Base-by-base conservation (phyloP, 257 asterid species). In the Gentiana macrophylla region DNA sequence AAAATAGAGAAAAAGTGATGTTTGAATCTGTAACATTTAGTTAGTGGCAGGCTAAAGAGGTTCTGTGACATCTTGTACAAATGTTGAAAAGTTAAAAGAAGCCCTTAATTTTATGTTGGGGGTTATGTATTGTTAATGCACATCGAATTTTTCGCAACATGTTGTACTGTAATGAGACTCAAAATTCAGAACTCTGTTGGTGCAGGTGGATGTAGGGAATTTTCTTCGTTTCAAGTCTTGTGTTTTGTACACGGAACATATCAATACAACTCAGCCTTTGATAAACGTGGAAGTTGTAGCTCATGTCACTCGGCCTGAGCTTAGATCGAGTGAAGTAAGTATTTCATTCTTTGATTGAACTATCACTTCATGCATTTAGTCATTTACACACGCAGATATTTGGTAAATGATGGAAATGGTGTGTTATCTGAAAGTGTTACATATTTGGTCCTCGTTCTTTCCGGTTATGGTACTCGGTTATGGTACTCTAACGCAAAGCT, bases 121-220 rank as follows among this genome's bases (percentile, higher is more conserved):
- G 24, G 24, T 24, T 24, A 24, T 24, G 24, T 24, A 24, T 24
- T 24, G 53, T 36, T 53, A 9, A 53, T 13, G 58, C 24, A 24
- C 24, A 24, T 24, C 24, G 24, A 24, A 24, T 24, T 24, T 24
- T 24, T 24, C 24, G 24, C 24, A 24, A 24, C 24, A 24, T 24
- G 24, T 24, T 24, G 24, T 24, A 24, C 24, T 24, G 1, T 24
- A 24, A 24, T 24, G 24, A 33, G 10, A 48, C 9, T 60, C 37
- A 12, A 52, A 15, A 59, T 55, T 49, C 34, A 36, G 35, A 38
- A 7, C 53, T 70, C 37, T 63, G 59, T 12, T 64, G 62, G 53
- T 59, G 69, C 89, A 89, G 97, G 97, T 90, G 35, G 97, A 90
- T 67, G 94, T 90, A 57, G 97, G 97, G 56, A 82, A 86, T 74